A percentile compares a stretch with the other conserved stretches of the same genome.
Evolutionary conservation across 306 rosid species (phyloP).

Genomic region (Inga leiocalycina): DNA sequence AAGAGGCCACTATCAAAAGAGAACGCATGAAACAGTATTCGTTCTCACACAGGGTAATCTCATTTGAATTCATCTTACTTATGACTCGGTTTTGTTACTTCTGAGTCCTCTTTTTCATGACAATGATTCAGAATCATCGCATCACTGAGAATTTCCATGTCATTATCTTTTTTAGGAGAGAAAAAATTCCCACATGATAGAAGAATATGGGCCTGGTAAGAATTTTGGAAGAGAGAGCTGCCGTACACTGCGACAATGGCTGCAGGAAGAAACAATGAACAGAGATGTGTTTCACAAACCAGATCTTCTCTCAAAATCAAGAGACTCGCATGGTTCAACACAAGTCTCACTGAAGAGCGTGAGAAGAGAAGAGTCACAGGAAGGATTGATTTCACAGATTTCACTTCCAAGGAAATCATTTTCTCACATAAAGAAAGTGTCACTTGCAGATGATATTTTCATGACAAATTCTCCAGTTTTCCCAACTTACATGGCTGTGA

Average conservation of each 20-base stretch:
- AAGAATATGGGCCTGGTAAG: slow-evolving; percentile 40
- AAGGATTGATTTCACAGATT: slow-evolving; percentile 39
- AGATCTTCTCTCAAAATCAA: background rate
- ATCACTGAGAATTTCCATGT: background rate
- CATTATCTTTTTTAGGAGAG: slow-evolving; percentile 56
- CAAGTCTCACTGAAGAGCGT: slow-evolving; percentile 29
- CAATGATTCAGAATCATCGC: background rate
- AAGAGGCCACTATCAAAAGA: slow-evolving; percentile 70
- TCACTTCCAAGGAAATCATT: slow-evolving; percentile 66
- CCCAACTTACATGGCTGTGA: slow-evolving; percentile 61
- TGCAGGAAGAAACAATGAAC: slow-evolving; percentile 41
- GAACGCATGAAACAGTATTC: slow-evolving; percentile 86
- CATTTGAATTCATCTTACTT: slow-evolving; percentile 6
- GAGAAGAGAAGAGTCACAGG: slow-evolving; percentile 34
- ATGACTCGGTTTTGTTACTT: background rate
- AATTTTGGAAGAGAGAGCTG: slow-evolving; percentile 42
- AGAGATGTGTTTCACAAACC: slow-evolving; percentile 25
- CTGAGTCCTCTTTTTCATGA: background rate
- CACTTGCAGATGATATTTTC: slow-evolving; percentile 40
- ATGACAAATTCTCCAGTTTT: slow-evolving; percentile 60
- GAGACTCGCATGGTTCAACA: slow-evolving; percentile 31
- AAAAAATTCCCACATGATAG: slow-evolving; percentile 46
- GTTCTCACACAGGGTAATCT: slow-evolving; percentile 71
- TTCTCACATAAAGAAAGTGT: slow-evolving; percentile 43
- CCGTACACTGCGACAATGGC: slow-evolving; percentile 49